These are phyloP conservation scores for Eimeria maxima DNA, from an alignment of 169 alveolate genomes.

Conservation along the genomic window DNA sequence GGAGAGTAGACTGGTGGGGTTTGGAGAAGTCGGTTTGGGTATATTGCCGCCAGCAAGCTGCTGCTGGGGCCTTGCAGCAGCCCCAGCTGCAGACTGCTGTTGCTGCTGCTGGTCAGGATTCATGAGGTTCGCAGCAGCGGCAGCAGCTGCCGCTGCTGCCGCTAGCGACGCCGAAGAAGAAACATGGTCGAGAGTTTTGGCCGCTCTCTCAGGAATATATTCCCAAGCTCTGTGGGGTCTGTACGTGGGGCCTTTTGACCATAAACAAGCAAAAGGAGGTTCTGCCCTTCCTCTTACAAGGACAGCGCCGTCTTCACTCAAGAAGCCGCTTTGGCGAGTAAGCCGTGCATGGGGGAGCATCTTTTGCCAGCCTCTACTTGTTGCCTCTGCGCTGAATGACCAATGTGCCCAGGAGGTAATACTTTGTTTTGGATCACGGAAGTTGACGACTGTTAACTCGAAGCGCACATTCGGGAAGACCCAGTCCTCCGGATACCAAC, in stretches of 20 bases:
- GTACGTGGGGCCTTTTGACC: conserved; percentile 93
- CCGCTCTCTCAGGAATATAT: conserved; percentile 85
- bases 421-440: conserved; percentile 92
- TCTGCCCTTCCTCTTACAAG: conserved; percentile 95
- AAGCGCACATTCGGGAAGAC: conserved; percentile 95
- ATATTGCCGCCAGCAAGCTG: neutral
- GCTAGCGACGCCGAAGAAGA: conserved; percentile 65
- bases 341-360: conserved; percentile 94
- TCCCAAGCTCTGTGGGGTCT: conserved; percentile 94
- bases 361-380: conserved; percentile 96
- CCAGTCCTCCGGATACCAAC: conserved; percentile 96
- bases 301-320: conserved; percentile 95
- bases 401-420: conserved; percentile 96
- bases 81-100: conserved; percentile 7
- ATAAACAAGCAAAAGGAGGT: conserved; percentile 93
- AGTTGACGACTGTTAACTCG: conserved; percentile 94
- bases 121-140: neutral
- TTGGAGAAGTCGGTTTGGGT: neutral
- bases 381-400: conserved; percentile 92
- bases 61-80: neutral
- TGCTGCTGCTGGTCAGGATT: neutral
- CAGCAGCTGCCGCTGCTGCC: conserved; percentile 74
- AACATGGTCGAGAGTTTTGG: conserved; percentile 77
- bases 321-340: conserved; percentile 93
- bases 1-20: conserved; percentile 55